Base-by-base conservation (phyloP, 1,284 basidiomycete genomes). In the Ustilago loliicola region DNA sequence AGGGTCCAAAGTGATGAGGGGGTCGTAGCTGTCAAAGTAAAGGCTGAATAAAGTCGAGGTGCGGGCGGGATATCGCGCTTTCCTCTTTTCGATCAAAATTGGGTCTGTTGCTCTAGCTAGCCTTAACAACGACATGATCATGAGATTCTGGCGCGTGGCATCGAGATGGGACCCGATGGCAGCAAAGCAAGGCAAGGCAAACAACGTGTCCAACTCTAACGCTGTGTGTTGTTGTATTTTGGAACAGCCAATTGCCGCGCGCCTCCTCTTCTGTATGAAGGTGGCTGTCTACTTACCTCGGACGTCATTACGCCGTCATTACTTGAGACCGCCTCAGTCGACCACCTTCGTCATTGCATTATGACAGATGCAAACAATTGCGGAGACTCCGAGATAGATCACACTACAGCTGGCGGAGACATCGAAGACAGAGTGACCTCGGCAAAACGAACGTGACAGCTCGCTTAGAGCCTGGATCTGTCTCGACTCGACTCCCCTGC, bases 361-460 rank as follows among this genome's bases (percentile, higher is more conserved):
- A 45, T 45, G 42, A 45, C n/a, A 45, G 42, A 21, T 21, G 19
- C 13, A 11, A 15, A 11, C 36, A 8, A 15, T 8, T 3, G 15
- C 13, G 17, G 36, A 38, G 36, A 34, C 36, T 38, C 36, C 7
- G 3, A 3, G 3, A 15, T 38, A 3, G 8, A 7, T 3, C 36
- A 38, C 7, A 38, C 9, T 7, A 34, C 11, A 17, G 38, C 38
- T 40, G 6, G 38, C 11, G 38, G 3, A 15, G 11, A 17, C 32
- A 34, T 34, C 11, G 17, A 7, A 15, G 15, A 32, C 30, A 52
- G 15, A 32, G 34, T 29, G 23, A 27, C 45, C 23, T 57, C 47
- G 62, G 54, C 54, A 64, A 64, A 48, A 17, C 45, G 21, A 27
- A 23, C 45, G 11, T 57, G 62, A 57, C 61, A 63, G 54, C 61